Conservation (phyloP, 1,284 basidiomycete species). For the Takashimella koratensis region DNA sequence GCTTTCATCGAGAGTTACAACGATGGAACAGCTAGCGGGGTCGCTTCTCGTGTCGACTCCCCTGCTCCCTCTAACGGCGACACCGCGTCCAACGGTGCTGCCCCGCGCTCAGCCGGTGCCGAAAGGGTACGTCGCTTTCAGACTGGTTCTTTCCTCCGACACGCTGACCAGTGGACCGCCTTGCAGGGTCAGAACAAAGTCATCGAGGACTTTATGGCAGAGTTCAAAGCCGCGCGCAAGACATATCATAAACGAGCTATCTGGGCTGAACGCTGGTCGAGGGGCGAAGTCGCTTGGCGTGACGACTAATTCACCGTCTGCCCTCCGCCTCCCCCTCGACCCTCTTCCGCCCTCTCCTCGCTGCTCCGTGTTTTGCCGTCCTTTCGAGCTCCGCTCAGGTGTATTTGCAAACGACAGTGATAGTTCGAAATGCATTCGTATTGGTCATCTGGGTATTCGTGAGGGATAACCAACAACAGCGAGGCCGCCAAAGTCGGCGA, state of each 20-base stretch:
- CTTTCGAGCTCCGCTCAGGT: too few relatives aligned
- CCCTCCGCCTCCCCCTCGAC: too few relatives aligned
- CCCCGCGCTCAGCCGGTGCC: neutral
- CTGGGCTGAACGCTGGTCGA: conserved; percentile 80
- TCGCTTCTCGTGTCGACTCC: conserved; percentile 40
- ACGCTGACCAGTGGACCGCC: neutral
- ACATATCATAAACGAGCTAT: conserved; percentile 83
- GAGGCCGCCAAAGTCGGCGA: too few relatives aligned
- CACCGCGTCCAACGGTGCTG: neutral
- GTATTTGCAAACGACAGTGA: too few relatives aligned
- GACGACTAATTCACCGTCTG: too few relatives aligned
- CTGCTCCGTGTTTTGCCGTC: too few relatives aligned
- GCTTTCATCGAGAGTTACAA: conserved; percentile 66
- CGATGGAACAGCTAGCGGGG: conserved; percentile 25
- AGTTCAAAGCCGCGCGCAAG: conserved; percentile 80
- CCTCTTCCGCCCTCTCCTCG: too few relatives aligned
- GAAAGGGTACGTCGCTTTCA: conserved; percentile 14
- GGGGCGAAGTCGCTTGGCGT: conserved; percentile 76
- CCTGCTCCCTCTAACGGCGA: conserved; percentile 38
- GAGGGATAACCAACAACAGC: too few relatives aligned
- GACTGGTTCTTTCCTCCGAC: neutral
- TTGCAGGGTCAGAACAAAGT: conserved; percentile 30
- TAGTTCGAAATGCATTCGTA: too few relatives aligned
- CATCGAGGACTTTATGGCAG: conserved; percentile 78
- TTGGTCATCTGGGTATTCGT: too few relatives aligned